phyloP scores from a whole-genome alignment of 371 early-diverging fungal genomes.

The Massospora cicadina region DNA sequence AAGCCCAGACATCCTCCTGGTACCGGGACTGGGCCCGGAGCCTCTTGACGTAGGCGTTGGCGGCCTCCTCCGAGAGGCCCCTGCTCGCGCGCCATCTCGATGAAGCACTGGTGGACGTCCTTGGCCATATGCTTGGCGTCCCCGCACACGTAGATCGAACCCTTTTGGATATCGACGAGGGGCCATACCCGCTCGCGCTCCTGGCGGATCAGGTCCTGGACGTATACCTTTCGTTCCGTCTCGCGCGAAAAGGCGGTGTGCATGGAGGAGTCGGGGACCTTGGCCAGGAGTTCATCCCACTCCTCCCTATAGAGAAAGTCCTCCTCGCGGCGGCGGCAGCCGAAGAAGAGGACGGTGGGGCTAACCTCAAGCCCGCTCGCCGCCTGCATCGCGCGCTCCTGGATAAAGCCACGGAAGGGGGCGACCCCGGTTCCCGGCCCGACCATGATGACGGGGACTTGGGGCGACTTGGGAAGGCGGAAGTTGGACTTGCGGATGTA shows the following conservation, averaged over 20 bases:
- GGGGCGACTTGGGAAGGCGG: constrained; percentile 59
- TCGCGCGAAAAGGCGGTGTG: constrained; percentile 81
- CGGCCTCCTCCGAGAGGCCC: constrained; percentile 50
- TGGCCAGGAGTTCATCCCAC: constrained; percentile 38
- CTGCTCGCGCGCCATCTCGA: constrained; percentile 39
- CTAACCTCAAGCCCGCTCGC: constrained; percentile 43
- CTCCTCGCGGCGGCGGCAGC: constrained; percentile 62
- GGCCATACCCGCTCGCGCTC: constrained; percentile 47
- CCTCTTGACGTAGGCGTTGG: constrained; percentile 61
- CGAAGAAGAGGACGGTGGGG: constrained; percentile 76
- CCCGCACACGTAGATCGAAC: constrained; percentile 81
- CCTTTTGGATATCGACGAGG: constrained; percentile 47
- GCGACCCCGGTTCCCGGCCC: constrained; percentile 98
- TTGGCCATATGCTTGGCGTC: constrained; percentile 93
- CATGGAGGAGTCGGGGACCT: constrained; percentile 31
- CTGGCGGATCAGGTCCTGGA: constrained; percentile 59
- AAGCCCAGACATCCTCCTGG: constrained; percentile 91
- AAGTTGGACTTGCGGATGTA: constrained; percentile 78
- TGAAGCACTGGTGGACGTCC: constrained; percentile 59
- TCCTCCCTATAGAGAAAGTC: constrained; percentile 84
- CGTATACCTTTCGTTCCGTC: constrained; percentile 61
- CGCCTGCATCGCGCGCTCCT: constrained; percentile 57
- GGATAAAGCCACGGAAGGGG: constrained; percentile 88
- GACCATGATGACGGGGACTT: constrained; percentile 82
- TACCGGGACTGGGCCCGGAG: constrained; percentile 64